phyloP scores from a whole-genome alignment of 345 rosid genomes.

The Camelina sativa region DNA sequence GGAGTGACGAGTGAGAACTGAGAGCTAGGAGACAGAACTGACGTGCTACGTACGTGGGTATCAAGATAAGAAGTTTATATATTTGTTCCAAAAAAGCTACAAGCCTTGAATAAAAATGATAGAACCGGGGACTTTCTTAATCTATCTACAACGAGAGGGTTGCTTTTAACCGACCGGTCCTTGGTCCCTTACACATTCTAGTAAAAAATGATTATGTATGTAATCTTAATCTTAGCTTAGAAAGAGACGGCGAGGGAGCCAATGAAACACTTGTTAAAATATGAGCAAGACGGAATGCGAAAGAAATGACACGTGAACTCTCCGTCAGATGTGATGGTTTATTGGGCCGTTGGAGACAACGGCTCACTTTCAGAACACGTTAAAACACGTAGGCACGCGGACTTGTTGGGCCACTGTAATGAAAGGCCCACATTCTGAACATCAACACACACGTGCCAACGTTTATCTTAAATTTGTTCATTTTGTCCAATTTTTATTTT shows the following conservation, averaged over 20 bases:
- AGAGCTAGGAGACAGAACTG: conserved; percentile 32
- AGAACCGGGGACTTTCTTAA: not conserved
- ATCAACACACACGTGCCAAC: not conserved
- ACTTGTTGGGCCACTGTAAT: conserved; percentile 30
- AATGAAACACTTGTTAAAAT: conserved; percentile 6
- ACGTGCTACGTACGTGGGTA: conserved; percentile 39
- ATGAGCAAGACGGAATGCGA: conserved; percentile 10
- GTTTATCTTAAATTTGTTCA: not conserved
- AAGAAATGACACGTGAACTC: conserved; percentile 24
- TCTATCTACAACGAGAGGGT: not conserved
- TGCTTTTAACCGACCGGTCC: conserved; percentile 8
- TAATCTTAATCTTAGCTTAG: not conserved
- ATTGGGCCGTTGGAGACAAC: conserved; percentile 26
- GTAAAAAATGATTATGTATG: not conserved
- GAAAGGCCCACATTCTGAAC: conserved; percentile 22
- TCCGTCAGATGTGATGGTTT: not conserved
- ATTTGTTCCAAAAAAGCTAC: conserved; percentile 27
- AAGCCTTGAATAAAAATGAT: conserved; percentile 2
- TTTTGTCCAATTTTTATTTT: not conserved
- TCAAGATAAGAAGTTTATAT: conserved; percentile 16
- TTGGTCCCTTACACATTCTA: not conserved
- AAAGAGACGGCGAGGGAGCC: not conserved
- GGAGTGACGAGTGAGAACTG: conserved; percentile 11
- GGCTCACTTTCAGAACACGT: conserved; percentile 6
- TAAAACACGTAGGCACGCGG: conserved; percentile 12